Evolutionary conservation across 2,329 filamentous ascomycete species (phyloP).

Genomic region (Xylariomycetidae sp.): DNA sequence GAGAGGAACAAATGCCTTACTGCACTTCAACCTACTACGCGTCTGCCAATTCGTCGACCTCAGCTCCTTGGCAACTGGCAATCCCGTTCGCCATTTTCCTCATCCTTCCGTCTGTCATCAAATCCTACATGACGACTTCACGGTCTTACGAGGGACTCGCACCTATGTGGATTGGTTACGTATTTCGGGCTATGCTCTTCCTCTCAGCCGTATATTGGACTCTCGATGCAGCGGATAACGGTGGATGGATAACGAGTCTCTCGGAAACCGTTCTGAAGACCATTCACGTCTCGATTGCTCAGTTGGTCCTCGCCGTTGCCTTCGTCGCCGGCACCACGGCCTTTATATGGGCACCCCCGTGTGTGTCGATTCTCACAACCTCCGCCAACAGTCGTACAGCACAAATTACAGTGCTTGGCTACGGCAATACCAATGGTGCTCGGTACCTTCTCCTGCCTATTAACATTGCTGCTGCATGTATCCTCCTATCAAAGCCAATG

Average conservation of each 20-base stretch:
- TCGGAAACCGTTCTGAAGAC: constrained; percentile 64
- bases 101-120: constrained; percentile 68
- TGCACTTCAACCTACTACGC: constrained; percentile 95
- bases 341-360: constrained; percentile 81
- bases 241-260: constrained; percentile 65
- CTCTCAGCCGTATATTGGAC: constrained; percentile 81
- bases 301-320: constrained; percentile 72
- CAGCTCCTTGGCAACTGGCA: constrained; percentile 79
- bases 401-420: constrained; percentile 78
- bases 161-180: constrained; percentile 76
- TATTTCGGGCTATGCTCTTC: constrained; percentile 71
- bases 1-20: constrained; percentile 97
- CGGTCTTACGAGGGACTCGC: constrained; percentile 85
- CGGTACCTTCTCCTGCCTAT: constrained; percentile 81
- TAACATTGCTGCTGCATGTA: constrained; percentile 71
- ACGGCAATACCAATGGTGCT: constrained; percentile 87
- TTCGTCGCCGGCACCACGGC: constrained; percentile 80
- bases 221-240: constrained; percentile 83
- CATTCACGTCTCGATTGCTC: constrained; percentile 71
- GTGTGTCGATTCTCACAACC: constrained; percentile 65
- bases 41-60: constrained; percentile 86
- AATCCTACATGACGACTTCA: constrained; percentile 75
- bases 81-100: constrained; percentile 74
- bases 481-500: constrained; percentile 90
- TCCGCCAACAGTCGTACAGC: constrained; percentile 39